A percentile compares a stretch with the other conserved stretches of the same genome.
phyloP scores from a whole-genome alignment of 192 early-diverging fungal genomes.

The Thamnidium elegans region DNA sequence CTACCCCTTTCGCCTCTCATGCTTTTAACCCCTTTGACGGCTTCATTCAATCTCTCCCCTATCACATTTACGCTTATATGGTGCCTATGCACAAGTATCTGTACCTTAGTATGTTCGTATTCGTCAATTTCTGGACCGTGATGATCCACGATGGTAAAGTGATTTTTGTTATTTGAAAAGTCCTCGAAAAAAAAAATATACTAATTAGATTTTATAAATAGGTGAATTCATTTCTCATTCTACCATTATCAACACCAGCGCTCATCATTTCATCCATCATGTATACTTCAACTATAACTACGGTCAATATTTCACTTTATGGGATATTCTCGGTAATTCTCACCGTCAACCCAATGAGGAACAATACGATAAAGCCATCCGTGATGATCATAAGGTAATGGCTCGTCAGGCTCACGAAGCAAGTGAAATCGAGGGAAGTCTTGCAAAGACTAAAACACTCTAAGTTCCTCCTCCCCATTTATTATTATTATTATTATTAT shows the following conservation, averaged over 20 bases:
- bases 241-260: constrained; percentile 78
- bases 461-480: neutral
- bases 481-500: neutral
- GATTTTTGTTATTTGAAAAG: constrained; percentile 7
- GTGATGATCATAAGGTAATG: constrained; percentile 62
- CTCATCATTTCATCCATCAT: constrained; percentile 98
- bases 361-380: constrained; percentile 58
- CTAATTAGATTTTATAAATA: constrained; percentile 2
- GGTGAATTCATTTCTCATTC: constrained; percentile 71
- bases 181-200: neutral
- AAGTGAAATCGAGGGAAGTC: constrained; percentile 48
- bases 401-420: constrained; percentile 62
- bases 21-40: constrained; percentile 97
- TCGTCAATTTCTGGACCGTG: constrained; percentile 95
- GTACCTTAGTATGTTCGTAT: constrained; percentile 82
- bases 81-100: constrained; percentile 90
- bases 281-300: constrained; percentile 99
- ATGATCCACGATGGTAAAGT: constrained; percentile 90
- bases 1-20: constrained; percentile 91
- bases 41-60: constrained; percentile 92
- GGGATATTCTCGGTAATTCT: constrained; percentile 72
- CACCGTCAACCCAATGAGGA: constrained; percentile 67
- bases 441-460: neutral
- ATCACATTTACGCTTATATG: constrained; percentile 88
- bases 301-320: constrained; percentile 97